phyloP scores from a whole-genome alignment of 78 protist species.

The Dictyostelium intermedium region DNA sequence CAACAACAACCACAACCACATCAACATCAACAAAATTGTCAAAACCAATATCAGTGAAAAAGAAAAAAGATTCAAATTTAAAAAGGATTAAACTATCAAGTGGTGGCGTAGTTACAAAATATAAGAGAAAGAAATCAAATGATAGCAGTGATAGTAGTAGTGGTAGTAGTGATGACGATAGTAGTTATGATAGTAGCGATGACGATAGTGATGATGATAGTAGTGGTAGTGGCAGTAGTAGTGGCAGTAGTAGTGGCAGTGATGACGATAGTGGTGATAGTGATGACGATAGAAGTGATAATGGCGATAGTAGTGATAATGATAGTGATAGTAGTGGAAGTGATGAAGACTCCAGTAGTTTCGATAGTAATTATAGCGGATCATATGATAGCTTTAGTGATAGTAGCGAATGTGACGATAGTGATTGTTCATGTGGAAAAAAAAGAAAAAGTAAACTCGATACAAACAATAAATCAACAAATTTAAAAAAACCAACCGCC shows the following conservation, averaged over 20 bases:
- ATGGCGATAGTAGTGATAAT: background rate
- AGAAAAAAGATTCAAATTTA: background rate
- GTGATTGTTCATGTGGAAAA: conserved; percentile 26
- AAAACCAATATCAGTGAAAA: background rate
- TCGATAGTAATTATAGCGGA: background rate
- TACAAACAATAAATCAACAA: background rate
- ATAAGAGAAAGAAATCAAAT: background rate
- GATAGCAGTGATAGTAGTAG: background rate
- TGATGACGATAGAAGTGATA: background rate
- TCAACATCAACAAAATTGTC: background rate
- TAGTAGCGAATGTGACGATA: background rate
- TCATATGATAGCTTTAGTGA: background rate
- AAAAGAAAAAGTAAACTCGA: background rate
- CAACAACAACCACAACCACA: background rate
- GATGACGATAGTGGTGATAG: background rate
- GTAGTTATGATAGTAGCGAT: background rate
- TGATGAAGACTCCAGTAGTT: background rate
- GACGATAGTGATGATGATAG: background rate
- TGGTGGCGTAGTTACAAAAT: background rate
- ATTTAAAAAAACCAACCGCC: background rate
- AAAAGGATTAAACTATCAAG: background rate
- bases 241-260: background rate
- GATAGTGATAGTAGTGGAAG: background rate
- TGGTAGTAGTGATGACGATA: background rate
- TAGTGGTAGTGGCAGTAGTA: background rate